Evolutionary conservation across 169 alveolate genomes (phyloP), one percentile per base, ranked within the genome.

Genomic region (Eimeria zaria): DNA sequence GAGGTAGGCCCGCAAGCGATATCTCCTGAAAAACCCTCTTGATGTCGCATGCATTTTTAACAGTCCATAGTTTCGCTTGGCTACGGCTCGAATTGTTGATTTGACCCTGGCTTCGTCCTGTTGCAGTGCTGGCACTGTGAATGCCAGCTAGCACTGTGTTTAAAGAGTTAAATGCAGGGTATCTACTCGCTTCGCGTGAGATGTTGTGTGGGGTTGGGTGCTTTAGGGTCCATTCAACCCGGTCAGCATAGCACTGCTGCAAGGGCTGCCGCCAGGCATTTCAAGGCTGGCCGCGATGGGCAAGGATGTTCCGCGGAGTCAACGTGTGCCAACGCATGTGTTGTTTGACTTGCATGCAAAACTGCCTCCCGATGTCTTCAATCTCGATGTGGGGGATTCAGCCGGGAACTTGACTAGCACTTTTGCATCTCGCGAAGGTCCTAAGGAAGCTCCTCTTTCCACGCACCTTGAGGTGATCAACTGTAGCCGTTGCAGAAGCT

Each of bases 211-310:
- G 80, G 33, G 39, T 55, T 51, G 27, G 33, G 55, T 83, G 73
- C 39, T 46, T 39, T 74, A 92, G 96, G 96, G 96, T 18, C 51
- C 92, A 30, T 92, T 71, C 87, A 78, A 92, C 74, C 90, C 96
- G 41, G 27, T 80, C 92, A 60, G 76, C 18, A 48, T 62, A 7
- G 96, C 96, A 22, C 73, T 71, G 74, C 87, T 92, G 74, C 96
- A 92, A n/a, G 96, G 96, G 48, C 53, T 92, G 69, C 87, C 87
- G 36, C 92, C 96, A n/a, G 96, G 96, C 39, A 78, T 89, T 24
- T 89, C 96, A 5, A 80, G 96, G 44, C 76, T 92, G 2, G 76
- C 92, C 62, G 92, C 76, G 62, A n/a, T 18, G 33, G n/a, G 71
- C 85, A 73, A 33, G n/a, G 76, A 76, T 67, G 83, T 58, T 30